Percentiles rank a stretch among this genome's conserved stretches.
phyloP scores from a whole-genome alignment of 2,329 filamentous ascomycete genomes.

The Colletotrichum sp. region DNA sequence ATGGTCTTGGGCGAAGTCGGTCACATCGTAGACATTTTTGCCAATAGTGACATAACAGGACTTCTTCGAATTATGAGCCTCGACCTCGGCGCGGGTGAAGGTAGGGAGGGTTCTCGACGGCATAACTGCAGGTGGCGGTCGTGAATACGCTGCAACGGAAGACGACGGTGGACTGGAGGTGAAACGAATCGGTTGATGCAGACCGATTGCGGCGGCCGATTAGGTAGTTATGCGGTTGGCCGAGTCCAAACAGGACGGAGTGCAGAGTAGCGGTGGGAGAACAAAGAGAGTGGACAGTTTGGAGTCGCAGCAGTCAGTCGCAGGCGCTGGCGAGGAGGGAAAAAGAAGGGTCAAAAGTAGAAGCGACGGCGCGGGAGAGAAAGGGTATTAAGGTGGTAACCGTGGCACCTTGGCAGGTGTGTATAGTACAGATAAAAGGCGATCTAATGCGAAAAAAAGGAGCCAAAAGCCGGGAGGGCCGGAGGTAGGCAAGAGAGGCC shows the following conservation, averaged over 20 bases:
- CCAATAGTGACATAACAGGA: constrained; percentile 95
- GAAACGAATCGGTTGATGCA: not conserved
- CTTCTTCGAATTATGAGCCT: constrained; percentile 76
- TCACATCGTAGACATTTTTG: constrained; percentile 92
- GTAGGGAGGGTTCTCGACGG: constrained; percentile 82
- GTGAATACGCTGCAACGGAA: constrained; percentile 8
- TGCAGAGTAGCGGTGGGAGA: not conserved
- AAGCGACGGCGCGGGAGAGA: not conserved
- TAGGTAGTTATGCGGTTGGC: not conserved
- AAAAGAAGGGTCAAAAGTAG: not conserved
- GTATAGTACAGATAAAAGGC: not conserved
- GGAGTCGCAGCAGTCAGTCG: constrained; percentile 3
- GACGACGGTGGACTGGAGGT: constrained; percentile 16
- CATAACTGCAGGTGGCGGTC: constrained; percentile 53
- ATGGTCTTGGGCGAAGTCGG: constrained; percentile 87
- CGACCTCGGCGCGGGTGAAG: constrained; percentile 80
- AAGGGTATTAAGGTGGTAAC: constrained; percentile 6
- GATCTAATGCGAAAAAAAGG: constrained; percentile 9
- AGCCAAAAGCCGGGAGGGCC: constrained; percentile 19
- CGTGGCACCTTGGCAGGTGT: not conserved
- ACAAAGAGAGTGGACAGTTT: constrained; percentile 16
- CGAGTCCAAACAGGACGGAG: constrained; percentile 2
- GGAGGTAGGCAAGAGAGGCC: constrained; percentile 1
- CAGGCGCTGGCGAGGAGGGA: constrained; percentile 1
- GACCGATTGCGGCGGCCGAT: not conserved